Conservation (phyloP, 345 rosid species). For the Stellera chamaejasme region DNA sequence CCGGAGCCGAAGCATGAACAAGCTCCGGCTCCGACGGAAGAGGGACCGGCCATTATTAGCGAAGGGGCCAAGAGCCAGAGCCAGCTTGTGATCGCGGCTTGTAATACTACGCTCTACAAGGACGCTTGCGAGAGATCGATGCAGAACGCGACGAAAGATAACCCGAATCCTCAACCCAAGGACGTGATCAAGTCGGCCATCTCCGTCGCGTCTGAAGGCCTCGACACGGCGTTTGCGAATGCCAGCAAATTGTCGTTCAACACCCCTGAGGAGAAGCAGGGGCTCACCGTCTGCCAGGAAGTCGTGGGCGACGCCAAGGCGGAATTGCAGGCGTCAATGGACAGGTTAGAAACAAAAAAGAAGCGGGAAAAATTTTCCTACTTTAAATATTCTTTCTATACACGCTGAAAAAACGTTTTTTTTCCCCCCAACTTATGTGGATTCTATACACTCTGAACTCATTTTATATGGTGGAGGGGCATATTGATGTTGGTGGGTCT, state of each 20-base stretch:
- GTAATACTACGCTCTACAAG: conserved; percentile 45
- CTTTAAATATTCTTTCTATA: too few species aligned
- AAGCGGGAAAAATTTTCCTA: too few species aligned
- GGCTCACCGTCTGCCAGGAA: conserved; percentile 51
- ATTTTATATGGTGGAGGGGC: too few species aligned
- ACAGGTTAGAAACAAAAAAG: conserved; percentile 2
- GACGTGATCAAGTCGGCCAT: conserved; percentile 41
- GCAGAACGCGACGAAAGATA: conserved; percentile 18
- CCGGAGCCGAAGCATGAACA: too few species aligned
- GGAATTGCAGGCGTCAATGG: conserved; percentile 33
- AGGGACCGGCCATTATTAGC: background rate
- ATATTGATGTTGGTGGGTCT: too few species aligned
- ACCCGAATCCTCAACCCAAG: conserved; percentile 32
- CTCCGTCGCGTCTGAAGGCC: conserved; percentile 33
- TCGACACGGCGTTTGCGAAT: conserved; percentile 27
- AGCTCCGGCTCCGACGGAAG: background rate
- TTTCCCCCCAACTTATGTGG: too few species aligned
- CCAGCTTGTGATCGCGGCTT: conserved; percentile 32
- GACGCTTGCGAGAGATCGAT: conserved; percentile 40
- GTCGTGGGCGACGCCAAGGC: conserved; percentile 44
- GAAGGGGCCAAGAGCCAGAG: conserved; percentile 19
- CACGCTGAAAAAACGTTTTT: too few species aligned
- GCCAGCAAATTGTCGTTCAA: conserved; percentile 26
- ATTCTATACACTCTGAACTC: too few species aligned
- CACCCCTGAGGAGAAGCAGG: conserved; percentile 36